Conservation (phyloP, 352 stramenopile genomes). For the Phytophthora meadii region DNA sequence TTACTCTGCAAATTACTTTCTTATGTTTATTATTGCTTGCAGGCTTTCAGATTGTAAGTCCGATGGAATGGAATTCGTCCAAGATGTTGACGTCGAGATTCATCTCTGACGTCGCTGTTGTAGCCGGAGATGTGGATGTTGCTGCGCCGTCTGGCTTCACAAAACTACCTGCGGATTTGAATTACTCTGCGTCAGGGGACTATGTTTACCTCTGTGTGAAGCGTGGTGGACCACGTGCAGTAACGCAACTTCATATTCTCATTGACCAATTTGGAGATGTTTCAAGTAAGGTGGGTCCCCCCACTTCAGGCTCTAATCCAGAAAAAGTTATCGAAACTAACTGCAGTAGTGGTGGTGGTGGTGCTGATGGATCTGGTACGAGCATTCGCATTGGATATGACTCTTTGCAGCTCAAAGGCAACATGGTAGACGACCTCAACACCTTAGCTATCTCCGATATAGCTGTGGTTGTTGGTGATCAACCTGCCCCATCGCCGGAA, state of each 20-base stretch:
- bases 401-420: conserved; percentile 31
- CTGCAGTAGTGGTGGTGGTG: conserved; percentile 37
- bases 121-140: conserved; percentile 66
- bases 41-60: conserved; percentile 53
- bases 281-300: neutral
- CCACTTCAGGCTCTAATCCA: neutral
- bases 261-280: conserved; percentile 9
- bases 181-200: conserved; percentile 64
- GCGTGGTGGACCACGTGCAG: conserved; percentile 40
- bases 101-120: conserved; percentile 67
- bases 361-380: conserved; percentile 33
- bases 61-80: conserved; percentile 53
- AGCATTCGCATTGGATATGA: conserved; percentile 45
- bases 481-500: conserved; percentile 26
- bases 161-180: conserved; percentile 65
- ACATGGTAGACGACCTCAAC: conserved; percentile 36
- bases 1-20: neutral
- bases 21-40: conserved; percentile 13
- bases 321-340: conserved; percentile 33
- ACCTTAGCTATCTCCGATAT: conserved; percentile 74
- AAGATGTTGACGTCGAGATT: conserved; percentile 46
- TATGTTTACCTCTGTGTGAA: conserved; percentile 82
- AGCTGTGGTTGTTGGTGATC: conserved; percentile 44
- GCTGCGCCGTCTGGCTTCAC: conserved; percentile 56
- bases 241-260: conserved; percentile 49